Evolutionary conservation across 2,329 filamentous ascomycete genomes (phyloP).

Genomic region (Domatiomyces globalis): DNA sequence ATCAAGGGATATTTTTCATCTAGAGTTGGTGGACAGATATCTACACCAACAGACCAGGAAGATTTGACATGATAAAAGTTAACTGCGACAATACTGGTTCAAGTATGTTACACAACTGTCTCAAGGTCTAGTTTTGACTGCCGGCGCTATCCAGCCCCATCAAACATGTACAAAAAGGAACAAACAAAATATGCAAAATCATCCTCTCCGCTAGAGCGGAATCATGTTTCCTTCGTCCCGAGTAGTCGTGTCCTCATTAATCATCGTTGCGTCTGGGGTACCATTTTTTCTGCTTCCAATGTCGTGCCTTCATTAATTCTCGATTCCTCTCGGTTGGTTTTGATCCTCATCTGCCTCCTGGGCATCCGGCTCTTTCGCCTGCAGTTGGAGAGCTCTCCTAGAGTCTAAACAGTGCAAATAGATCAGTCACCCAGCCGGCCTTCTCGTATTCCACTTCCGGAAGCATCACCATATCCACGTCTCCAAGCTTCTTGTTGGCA

Average conservation of each 20-base stretch:
- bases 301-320: neutral
- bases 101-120: neutral
- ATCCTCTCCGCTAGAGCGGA: neutral
- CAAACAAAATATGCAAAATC: neutral
- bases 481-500: slow-evolving; percentile 2
- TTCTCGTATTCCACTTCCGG: slow-evolving; percentile 1
- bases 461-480: slow-evolving; percentile 3
- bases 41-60: no score
- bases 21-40: no score
- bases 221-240: neutral
- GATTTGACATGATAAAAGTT: neutral
- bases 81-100: neutral
- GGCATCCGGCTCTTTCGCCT: neutral
- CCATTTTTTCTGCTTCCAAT: neutral
- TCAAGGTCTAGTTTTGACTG: neutral
- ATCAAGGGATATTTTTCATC: no score
- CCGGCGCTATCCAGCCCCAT: neutral
- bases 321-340: neutral
- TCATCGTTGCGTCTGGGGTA: neutral
- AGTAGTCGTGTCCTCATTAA: neutral
- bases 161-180: neutral
- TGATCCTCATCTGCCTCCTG: neutral
- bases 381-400: neutral
- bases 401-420: slow-evolving; percentile 7
- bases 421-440: slow-evolving; percentile 9